Evolutionary conservation across 441 rosid species (phyloP), one percentile per base, ranked within the genome.

Genomic region (Croton setiger): DNA sequence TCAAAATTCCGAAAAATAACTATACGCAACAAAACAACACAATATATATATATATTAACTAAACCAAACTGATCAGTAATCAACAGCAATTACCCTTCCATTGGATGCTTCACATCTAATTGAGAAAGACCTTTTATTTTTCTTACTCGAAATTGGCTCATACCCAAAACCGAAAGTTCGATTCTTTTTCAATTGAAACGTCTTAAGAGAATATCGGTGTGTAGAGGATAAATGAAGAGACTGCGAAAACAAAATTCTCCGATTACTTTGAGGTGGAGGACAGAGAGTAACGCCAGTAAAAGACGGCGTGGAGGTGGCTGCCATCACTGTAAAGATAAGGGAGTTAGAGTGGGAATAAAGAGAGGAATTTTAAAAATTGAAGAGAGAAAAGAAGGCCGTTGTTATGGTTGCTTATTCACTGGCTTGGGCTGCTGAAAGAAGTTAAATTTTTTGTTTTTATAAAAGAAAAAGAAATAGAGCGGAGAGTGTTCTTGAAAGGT

Each of bases 101-200:
- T 64, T 74, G 18, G 88, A 63, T 66, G 91, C 86, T 27, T 85
- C 92, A 64, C 97, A 94, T 65, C 91, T 78, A 62, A 94, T 86
- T 48, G 69, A 36, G 59, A 84, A 67, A n/a, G 84, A 65, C 68
- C 79, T 37, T 36, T 88, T 75, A 17, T 67, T 37, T 36, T 88
- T 75, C 14, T 67, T 1, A 67, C 76, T 65, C 27, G 64, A 51
- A 37, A 49, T 48, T 68, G 78, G 70, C 4, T 72, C 68, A 64
- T 71, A 66, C 14, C 82, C 78, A 53, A 31, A 68, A 17, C 60
- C 37, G 6, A 3, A 71, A 73, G 48, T 60, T 23, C 64, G 23
- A 64, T 60, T 73, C 56, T 72, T 79, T 68, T 76, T 83, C 21
- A 82, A 58, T 20, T 63, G 71, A 64, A 78, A 67, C 59, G 78